Conservation (phyloP, 2,329 filamentous ascomycete species). For the Pseudocercospora fijiensis region DNA sequence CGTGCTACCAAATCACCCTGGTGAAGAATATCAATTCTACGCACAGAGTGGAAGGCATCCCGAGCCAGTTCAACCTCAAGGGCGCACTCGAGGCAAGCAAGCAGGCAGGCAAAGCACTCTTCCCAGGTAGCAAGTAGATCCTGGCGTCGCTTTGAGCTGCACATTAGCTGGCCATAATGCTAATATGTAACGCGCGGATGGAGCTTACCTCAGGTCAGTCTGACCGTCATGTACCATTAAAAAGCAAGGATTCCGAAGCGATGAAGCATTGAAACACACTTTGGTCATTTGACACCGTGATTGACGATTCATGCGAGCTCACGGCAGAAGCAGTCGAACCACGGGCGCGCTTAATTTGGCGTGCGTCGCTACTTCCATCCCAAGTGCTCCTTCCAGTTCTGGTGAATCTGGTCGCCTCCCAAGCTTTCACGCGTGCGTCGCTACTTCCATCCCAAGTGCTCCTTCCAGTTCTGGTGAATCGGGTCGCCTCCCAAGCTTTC, state of each 20-base stretch:
- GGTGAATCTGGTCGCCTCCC: background rate
- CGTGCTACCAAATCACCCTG: slow-evolving; percentile 81
- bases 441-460: background rate
- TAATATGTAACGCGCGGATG: background rate
- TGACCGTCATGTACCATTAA: background rate
- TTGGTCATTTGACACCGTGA: background rate
- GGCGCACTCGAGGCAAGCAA: slow-evolving; percentile 60
- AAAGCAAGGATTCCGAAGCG: background rate
- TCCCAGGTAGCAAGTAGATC: slow-evolving; percentile 32
- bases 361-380: background rate
- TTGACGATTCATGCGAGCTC: background rate
- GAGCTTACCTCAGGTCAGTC: background rate
- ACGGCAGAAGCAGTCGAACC: background rate
- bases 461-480: background rate
- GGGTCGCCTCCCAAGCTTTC: background rate
- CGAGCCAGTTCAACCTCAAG: slow-evolving; percentile 65
- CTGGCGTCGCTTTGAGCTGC: background rate
- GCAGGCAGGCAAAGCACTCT: slow-evolving; percentile 36
- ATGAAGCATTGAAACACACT: background rate
- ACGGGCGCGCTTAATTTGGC: too few species aligned
- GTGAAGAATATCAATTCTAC: slow-evolving; percentile 90
- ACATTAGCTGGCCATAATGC: background rate
- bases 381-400: background rate
- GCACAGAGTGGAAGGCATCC: slow-evolving; percentile 74
- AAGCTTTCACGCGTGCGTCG: background rate